These are phyloP conservation scores for Colletotrichum lindemuthianum DNA, from an alignment of 2,329 filamentous ascomycete genomes.

Conservation along the genomic window DNA sequence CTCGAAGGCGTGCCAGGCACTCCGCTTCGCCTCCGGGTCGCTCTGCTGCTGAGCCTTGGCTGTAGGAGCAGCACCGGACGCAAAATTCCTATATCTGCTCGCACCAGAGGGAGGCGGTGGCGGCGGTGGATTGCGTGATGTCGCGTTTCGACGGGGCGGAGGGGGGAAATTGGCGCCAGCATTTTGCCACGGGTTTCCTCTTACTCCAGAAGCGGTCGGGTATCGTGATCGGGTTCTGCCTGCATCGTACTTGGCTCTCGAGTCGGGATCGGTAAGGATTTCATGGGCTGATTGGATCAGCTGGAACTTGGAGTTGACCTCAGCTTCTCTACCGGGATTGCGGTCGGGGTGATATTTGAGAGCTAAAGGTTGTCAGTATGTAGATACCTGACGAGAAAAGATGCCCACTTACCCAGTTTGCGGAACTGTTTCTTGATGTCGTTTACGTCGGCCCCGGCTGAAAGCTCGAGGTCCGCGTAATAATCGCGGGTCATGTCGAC, in stretches of 20 bases:
- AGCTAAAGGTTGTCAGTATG: conserved; percentile 60
- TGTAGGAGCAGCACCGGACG: conserved; percentile 53
- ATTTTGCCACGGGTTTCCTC: conserved; percentile 67
- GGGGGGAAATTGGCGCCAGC: conserved; percentile 59
- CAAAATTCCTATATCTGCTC: conserved; percentile 57
- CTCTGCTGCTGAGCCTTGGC: conserved; percentile 49
- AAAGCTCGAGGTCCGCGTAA: conserved; percentile 84
- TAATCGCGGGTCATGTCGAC: conserved; percentile 78
- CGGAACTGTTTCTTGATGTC: conserved; percentile 90
- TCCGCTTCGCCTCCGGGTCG: conserved; percentile 51
- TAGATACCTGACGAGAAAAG: conserved; percentile 1
- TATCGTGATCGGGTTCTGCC: conserved; percentile 53
- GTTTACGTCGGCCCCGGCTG: conserved; percentile 71
- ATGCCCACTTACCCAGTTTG: conserved; percentile 70
- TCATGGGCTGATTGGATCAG: conserved; percentile 88
- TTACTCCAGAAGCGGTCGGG: conserved; percentile 63
- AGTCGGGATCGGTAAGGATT: conserved; percentile 65
- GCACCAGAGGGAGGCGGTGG: conserved; percentile 49
- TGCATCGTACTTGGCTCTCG: conserved; percentile 64
- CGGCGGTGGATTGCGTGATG: conserved; percentile 38
- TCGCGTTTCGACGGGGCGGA: conserved; percentile 55
- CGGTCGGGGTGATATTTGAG: conserved; percentile 90
- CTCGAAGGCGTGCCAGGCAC: conserved; percentile 54
- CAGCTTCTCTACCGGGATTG: conserved; percentile 83
- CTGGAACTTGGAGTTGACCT: conserved; percentile 85